Evolutionary conservation across 2,329 filamentous ascomycete species (phyloP).

Genomic region (Trichoderma endophyticum): DNA sequence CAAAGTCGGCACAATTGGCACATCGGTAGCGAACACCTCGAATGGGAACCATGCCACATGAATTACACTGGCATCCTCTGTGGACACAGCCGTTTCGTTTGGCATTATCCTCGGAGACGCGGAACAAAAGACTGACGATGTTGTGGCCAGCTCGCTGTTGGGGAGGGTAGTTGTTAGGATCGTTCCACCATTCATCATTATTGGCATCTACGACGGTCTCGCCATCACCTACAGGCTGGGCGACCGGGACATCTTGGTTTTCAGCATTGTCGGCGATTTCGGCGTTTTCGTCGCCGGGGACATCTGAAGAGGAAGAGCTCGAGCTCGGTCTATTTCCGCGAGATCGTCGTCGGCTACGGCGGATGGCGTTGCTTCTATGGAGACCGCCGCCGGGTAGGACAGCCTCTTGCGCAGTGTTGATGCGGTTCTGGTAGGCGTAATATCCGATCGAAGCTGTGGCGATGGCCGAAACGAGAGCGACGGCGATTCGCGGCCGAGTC

Average conservation of each 20-base stretch:
- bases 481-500: conserved; percentile 52
- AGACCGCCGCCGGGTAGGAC: conserved; percentile 39
- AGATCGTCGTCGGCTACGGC: conserved; percentile 44
- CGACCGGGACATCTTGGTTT: conserved; percentile 25
- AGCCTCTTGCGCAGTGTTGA: conserved; percentile 24
- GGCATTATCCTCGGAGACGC: conserved; percentile 91
- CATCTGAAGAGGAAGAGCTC: conserved; percentile 41
- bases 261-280: conserved; percentile 23
- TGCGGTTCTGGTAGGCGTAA: conserved; percentile 49
- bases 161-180: conserved; percentile 38
- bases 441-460: conserved; percentile 58
- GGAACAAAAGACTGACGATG: conserved; percentile 79
- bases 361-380: conserved; percentile 66
- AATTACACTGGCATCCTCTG: conserved; percentile 87
- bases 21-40: conserved; percentile 91
- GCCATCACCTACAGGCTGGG: conserved; percentile 34
- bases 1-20: conserved; percentile 92
- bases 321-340: conserved; percentile 39
- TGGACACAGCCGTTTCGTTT: conserved; percentile 86
- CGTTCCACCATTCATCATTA: conserved; percentile 53
- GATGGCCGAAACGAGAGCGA: conserved; percentile 54
- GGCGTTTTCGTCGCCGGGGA: conserved; percentile 45
- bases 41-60: conserved; percentile 83
- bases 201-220: conserved; percentile 42
- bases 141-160: conserved; percentile 65